Evolutionary conservation across 306 rosid genomes (phyloP), one percentile per base, ranked within the genome.

Genomic region (Medicago truncatula): DNA sequence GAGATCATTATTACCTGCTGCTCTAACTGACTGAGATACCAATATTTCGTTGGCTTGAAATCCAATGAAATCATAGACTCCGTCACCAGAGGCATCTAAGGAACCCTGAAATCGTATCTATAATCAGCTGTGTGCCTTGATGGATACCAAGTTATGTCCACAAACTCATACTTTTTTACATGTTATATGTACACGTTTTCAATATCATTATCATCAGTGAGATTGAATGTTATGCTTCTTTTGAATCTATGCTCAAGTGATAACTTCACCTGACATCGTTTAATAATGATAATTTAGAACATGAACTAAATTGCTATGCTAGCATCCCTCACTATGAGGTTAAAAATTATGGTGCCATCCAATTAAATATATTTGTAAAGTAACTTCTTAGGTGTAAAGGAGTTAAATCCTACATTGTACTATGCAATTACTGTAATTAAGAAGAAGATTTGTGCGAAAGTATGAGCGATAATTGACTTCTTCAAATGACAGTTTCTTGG

Each of bases 111-210:
- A 43, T 92, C 97, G 23, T 85, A 84, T 85, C 93, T 85, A 71
- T 92, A 92, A 5, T 81, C 91, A 9, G 91, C 89, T 0, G 83
- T 83, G 46, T 73, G 76, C 71, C 49, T 85, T 13, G 96, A 92
- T 57, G 96, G 93, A 74, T 89, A 92, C 97, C 97, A 92, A 18
- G 86, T 86, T 68, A 92, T 83, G 16, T 92, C 96, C 54, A 74
- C 97, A 80, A 90, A 90, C 60, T 92, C 96, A 40, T 88, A 76
- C 21, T 83, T 77, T 62, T 84, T 85, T 21, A 89, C 96, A 67
- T 92, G 96, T 0, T 86, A 85, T 67, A 67, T 34, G 79, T 56
- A 84, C 61, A 9, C 72, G 41, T 87, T 82, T 64, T 92, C 96
- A 31, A 92, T 70, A 0, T 23, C 3, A 40, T 1, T 74, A 68